phyloP scores from a whole-genome alignment of 176 grass and related monocot genomes.

The Eragrostis nindensis region DNA sequence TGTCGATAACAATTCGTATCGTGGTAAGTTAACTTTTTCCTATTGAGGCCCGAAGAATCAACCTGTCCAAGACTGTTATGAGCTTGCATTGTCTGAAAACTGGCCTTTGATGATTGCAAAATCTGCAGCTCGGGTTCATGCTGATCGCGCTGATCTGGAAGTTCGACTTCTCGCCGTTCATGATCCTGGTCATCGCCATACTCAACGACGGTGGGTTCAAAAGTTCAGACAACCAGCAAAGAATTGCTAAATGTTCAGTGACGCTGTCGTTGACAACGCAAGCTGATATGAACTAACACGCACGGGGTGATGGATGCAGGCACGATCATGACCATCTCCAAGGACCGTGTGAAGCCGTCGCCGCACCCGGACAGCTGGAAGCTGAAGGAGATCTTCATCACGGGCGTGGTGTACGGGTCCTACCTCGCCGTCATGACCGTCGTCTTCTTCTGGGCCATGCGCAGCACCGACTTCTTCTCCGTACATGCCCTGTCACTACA shows the following conservation, averaged over 20 bases:
- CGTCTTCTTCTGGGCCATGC: slow-evolving; percentile 94
- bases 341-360: slow-evolving; percentile 92
- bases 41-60: neutral
- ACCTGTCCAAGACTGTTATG: too few species aligned
- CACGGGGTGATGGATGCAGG: slow-evolving; percentile 32
- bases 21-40: slow-evolving; percentile 64
- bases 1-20: slow-evolving; percentile 99
- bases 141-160: slow-evolving; percentile 94
- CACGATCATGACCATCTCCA: slow-evolving; percentile 98
- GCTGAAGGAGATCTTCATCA: slow-evolving; percentile 87
- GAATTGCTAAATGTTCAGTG: neutral
- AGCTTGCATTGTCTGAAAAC: neutral
- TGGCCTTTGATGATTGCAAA: neutral
- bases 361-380: slow-evolving; percentile 98
- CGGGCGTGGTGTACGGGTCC: slow-evolving; percentile 80
- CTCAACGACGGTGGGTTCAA: slow-evolving; percentile 84
- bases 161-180: slow-evolving; percentile 98
- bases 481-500: slow-evolving; percentile 22
- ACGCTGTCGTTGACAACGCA: neutral
- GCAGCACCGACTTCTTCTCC: slow-evolving; percentile 81
- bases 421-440: slow-evolving; percentile 94
- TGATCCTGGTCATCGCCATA: slow-evolving; percentile 96
- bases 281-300: neutral
- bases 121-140: slow-evolving; percentile 90
- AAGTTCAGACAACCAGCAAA: neutral